A percentile compares a stretch with the other conserved stretches of the same genome.
Conservation (phyloP, 768 basidiomycete genomes). For the Trametes cingulata region DNA sequence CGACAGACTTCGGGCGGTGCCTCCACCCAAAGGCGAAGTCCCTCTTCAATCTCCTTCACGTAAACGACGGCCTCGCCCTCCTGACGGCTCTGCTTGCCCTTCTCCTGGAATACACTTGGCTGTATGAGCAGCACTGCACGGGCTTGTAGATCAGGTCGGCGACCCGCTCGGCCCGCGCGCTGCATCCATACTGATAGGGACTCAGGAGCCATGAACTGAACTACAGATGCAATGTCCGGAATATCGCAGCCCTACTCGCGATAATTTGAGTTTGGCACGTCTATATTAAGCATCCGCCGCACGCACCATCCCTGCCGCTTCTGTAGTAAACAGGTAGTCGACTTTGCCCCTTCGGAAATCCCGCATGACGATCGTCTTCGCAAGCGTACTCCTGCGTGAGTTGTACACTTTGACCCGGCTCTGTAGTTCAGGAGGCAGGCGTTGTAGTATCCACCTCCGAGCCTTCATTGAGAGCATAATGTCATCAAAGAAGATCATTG, state of each 20-base stretch:
- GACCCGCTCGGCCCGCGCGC: constrained; percentile 21
- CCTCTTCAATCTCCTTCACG: constrained; percentile 33
- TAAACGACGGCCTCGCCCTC: neutral
- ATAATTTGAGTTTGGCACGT: too few relatives aligned
- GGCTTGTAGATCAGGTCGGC: neutral
- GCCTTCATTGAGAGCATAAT: neutral
- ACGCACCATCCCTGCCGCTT: neutral
- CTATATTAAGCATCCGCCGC: too few relatives aligned
- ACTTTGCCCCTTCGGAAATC: neutral
- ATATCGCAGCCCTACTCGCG: constrained; percentile 22
- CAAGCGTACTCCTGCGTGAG: neutral
- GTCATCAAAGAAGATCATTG: neutral
- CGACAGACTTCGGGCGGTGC: constrained; percentile 27
- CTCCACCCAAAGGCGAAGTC: constrained; percentile 33
- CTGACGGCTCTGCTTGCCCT: neutral
- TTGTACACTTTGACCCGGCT: neutral
- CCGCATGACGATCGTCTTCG: neutral
- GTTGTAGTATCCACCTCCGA: neutral
- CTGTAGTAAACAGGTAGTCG: neutral
- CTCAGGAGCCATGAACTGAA: constrained; percentile 37
- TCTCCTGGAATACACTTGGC: neutral
- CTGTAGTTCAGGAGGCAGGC: neutral
- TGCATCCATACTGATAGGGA: constrained; percentile 38
- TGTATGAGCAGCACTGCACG: neutral
- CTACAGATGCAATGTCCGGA: constrained; percentile 37